phyloP scores from a whole-genome alignment of 1,139 yeast species.

The Debaryomyces sp. region DNA sequence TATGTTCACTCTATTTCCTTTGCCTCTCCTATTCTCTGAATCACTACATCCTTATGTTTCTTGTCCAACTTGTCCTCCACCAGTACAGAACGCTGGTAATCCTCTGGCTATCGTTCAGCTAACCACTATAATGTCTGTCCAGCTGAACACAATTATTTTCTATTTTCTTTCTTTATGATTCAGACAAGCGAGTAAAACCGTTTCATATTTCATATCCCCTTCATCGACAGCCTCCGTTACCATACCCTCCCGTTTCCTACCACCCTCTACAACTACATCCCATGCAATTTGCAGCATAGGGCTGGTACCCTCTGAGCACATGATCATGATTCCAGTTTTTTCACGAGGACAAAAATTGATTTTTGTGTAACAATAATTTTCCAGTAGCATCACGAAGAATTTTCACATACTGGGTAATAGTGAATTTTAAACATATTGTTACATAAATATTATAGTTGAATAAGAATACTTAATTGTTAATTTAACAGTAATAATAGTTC shows the following conservation, averaged over 20 bases:
- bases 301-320: neutral
- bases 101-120: too few species aligned
- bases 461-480: slow-evolving; percentile 7
- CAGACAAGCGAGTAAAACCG: too few species aligned
- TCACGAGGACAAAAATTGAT: neutral
- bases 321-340: neutral
- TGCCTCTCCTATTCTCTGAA: neutral
- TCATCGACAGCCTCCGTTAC: too few species aligned
- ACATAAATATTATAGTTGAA: slow-evolving; percentile 5
- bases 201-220: too few species aligned
- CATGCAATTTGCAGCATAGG: slow-evolving; percentile 5
- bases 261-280: neutral
- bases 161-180: too few species aligned
- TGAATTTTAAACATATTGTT: neutral
- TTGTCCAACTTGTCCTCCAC: neutral
- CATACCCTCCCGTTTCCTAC: too few species aligned
- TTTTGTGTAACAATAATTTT: slow-evolving; percentile 7
- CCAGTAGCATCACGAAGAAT: slow-evolving; percentile 7
- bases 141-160: too few species aligned
- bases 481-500: slow-evolving; percentile 11
- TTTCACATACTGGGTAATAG: slow-evolving; percentile 2
- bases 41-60: neutral
- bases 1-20: neutral
- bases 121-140: too few species aligned
- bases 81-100: too few species aligned